A percentile compares a stretch with the other conserved stretches of the same genome.
These are phyloP conservation scores for Hypoxylon sp. DNA, from an alignment of 2,329 filamentous ascomycete genomes.

Conservation along the genomic window DNA sequence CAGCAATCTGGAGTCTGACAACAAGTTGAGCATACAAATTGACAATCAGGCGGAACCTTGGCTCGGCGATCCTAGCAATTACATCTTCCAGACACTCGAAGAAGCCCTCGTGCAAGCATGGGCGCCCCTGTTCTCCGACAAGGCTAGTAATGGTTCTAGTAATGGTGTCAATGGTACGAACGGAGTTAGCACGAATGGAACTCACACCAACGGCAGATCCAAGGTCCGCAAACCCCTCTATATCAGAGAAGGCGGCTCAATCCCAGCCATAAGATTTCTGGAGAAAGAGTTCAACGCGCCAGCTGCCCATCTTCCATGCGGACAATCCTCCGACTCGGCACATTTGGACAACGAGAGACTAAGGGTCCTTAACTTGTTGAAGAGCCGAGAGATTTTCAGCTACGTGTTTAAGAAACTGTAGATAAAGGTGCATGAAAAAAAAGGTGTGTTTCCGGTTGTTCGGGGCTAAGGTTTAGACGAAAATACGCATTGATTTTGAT, in stretches of 20 bases:
- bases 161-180: constrained; percentile 16
- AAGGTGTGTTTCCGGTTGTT: not conserved
- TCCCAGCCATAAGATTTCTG: constrained; percentile 92
- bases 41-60: constrained; percentile 96
- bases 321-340: constrained; percentile 92
- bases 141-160: constrained; percentile 1
- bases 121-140: constrained; percentile 68
- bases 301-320: constrained; percentile 92
- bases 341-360: constrained; percentile 97
- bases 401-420: constrained; percentile 82
- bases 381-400: constrained; percentile 92
- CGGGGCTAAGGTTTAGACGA: not conserved
- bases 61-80: constrained; percentile 91
- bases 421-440: not conserved
- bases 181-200: constrained; percentile 41
- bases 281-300: constrained; percentile 95
- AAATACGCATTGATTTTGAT: constrained; percentile 9
- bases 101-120: constrained; percentile 88
- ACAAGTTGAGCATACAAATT: constrained; percentile 84
- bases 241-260: constrained; percentile 95
- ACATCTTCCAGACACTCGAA: constrained; percentile 91
- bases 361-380: constrained; percentile 87
- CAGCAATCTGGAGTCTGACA: constrained; percentile 80
- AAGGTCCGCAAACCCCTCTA: constrained; percentile 79
- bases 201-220: constrained; percentile 44